These are phyloP conservation scores for Exophiala alcalophila DNA, from an alignment of 2,329 filamentous ascomycete genomes.

Conservation along the genomic window DNA sequence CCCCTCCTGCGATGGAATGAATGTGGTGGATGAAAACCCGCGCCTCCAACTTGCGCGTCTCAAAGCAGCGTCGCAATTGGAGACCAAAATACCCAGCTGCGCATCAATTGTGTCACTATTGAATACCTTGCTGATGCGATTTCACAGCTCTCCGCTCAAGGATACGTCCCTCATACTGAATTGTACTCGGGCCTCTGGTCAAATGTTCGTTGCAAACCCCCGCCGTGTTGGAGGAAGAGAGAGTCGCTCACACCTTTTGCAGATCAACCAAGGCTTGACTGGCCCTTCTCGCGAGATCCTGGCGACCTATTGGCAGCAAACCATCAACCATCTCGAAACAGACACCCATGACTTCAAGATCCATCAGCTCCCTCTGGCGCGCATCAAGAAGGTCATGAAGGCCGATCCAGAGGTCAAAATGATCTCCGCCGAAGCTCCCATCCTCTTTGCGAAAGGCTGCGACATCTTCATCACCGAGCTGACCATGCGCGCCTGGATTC, in stretches of 20 bases:
- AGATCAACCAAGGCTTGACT: constrained; percentile 93
- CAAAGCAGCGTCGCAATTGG: too few species aligned
- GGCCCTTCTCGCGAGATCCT: constrained; percentile 95
- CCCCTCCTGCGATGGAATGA: not conserved
- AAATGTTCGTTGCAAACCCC: constrained; percentile 73
- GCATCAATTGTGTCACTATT: too few species aligned
- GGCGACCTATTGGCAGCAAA: constrained; percentile 99
- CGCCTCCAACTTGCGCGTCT: not conserved
- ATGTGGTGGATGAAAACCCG: not conserved
- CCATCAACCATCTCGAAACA: constrained; percentile 89
- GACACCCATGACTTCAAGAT: constrained; percentile 98
- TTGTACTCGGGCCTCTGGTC: constrained; percentile 93
- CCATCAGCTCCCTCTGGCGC: constrained; percentile 91
- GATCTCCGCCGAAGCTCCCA: constrained; percentile 97
- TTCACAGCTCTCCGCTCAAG: constrained; percentile 73
- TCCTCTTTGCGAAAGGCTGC: constrained; percentile 96
- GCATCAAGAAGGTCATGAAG: constrained; percentile 99
- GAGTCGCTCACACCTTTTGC: constrained; percentile 7
- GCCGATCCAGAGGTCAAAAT: constrained; percentile 99
- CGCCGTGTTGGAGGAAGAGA: not conserved
- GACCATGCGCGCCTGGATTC: constrained; percentile 99
- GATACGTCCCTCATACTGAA: constrained; percentile 82
- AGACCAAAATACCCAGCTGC: too few species aligned
- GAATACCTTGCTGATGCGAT: constrained; percentile 38
- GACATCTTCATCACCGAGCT: constrained; percentile 99